Evolutionary conservation across 2,329 filamentous ascomycete species (phyloP).

Genomic region (Microsporum audouinii): DNA sequence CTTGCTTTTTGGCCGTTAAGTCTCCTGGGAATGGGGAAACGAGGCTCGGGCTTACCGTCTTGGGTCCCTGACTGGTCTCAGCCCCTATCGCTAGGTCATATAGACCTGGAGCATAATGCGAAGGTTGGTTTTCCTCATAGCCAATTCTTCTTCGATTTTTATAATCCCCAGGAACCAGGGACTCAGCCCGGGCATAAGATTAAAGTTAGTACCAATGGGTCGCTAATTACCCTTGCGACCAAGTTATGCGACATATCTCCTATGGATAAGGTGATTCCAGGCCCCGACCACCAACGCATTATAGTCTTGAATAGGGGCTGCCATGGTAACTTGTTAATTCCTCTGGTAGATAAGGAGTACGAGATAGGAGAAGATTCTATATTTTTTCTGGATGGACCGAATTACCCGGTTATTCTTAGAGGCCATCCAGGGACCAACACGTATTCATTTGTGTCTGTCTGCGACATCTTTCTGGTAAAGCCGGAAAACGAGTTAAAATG

Average conservation of each 20-base stretch:
- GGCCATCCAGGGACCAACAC: background rate
- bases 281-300: background rate
- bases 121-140: background rate
- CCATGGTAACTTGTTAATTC: background rate
- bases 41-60: slow-evolving; percentile 4
- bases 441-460: background rate
- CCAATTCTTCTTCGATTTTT: background rate
- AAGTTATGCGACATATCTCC: background rate
- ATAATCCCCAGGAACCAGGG: background rate
- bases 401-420: background rate
- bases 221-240: background rate
- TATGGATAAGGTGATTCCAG: background rate
- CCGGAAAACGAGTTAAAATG: background rate
- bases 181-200: background rate
- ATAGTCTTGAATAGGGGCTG: background rate
- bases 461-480: background rate
- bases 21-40: background rate
- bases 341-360: background rate
- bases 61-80: slow-evolving; percentile 12
- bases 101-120: background rate
- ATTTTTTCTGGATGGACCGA: background rate
- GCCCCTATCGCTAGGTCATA: background rate
- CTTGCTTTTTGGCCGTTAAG: background rate
- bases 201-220: background rate
- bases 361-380: background rate